Evolutionary conservation across 768 basidiomycete species (phyloP), one percentile per base, ranked within the genome.

Genomic region (Cystobasidium onofrii): DNA sequence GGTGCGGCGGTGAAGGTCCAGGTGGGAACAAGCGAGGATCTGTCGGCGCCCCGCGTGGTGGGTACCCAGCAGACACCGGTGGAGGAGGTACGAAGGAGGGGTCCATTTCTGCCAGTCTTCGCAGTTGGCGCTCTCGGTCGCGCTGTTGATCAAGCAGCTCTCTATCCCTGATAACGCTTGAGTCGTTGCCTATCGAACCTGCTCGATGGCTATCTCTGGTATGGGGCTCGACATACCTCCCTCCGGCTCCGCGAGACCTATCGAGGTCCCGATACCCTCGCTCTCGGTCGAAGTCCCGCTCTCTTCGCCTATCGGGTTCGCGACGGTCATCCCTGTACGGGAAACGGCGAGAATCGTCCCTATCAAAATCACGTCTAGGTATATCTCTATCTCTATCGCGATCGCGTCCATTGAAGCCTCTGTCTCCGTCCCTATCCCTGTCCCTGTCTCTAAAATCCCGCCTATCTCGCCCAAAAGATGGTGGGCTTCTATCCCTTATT

Each of bases 391-490:
- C 46, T 67, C 65, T 52, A 27, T 67, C 65, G 34, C 64, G 65
- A 44, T 67, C 65, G 23, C 57, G 57, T 12, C 9, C 10, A 23
- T 4, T 23, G 25, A 33, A 39, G 60, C 12, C 10, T n/a, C 31
- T 33, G 31, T 69, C 66, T 69, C 66, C 54, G 7, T 69, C 66
- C 50, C 66, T 69, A 9, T 69, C 66, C 50, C 66, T 69, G 50
- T 66, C 64, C 64, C 34, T 36, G 13, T 66, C 64, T 66, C 64
- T 36, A n/a, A 67, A 43, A 29, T 50, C 65, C 23, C 50, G 65
- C 39, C 44, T 31, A 7, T 27, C 41, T 46, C 44, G 10, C 2
- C 12, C 39, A 25, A 6, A 46, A 25, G 63, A 34, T 23, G 63
- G 63, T 39, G 63, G 25, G 23, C 63, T 64, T 10, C 33, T 34